Percentiles rank a stretch among this genome's conserved stretches.
Evolutionary conservation across 2,329 filamentous ascomycete species (phyloP).

Genomic region (Parascedosporium putredinis): DNA sequence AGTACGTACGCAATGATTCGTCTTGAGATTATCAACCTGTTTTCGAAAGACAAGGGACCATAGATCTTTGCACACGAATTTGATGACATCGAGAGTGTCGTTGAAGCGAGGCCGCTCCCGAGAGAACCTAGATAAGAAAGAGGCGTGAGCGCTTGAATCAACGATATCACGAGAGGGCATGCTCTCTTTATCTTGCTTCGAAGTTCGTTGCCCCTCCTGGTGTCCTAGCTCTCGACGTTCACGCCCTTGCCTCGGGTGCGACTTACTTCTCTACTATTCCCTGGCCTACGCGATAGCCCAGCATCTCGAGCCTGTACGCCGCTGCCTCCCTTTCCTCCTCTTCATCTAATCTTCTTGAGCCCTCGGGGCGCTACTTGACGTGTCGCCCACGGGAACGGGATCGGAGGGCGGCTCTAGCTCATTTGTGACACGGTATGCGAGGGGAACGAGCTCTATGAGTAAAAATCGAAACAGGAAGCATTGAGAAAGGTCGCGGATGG

Average conservation of each 20-base stretch:
- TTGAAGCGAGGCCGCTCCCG: constrained; percentile 77
- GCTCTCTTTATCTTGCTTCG: too few species aligned
- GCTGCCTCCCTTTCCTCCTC: constrained; percentile 79
- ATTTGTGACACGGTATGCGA: constrained; percentile 76
- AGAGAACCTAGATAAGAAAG: constrained; percentile 54
- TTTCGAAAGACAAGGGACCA: constrained; percentile 94
- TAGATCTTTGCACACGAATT: constrained; percentile 96
- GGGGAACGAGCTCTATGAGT: constrained; percentile 90
- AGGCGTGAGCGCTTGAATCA: not conserved
- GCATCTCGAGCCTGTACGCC: constrained; percentile 69
- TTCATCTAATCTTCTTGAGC: constrained; percentile 45
- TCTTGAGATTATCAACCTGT: constrained; percentile 97
- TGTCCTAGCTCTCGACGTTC: too few species aligned
- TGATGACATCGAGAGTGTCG: constrained; percentile 90
- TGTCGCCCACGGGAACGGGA: constrained; percentile 12
- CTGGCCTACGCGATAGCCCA: constrained; percentile 88
- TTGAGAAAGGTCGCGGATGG: constrained; percentile 67
- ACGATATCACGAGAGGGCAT: not conserved
- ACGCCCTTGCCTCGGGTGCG: constrained; percentile 4
- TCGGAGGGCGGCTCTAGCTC: constrained; percentile 45
- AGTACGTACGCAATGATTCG: constrained; percentile 72
- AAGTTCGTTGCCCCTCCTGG: too few species aligned
- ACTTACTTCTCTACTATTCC: constrained; percentile 80
- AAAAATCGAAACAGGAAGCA: constrained; percentile 87
- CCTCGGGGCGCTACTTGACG: constrained; percentile 8